phyloP scores from a whole-genome alignment of 768 basidiomycete genomes.

The Russula lepida region DNA sequence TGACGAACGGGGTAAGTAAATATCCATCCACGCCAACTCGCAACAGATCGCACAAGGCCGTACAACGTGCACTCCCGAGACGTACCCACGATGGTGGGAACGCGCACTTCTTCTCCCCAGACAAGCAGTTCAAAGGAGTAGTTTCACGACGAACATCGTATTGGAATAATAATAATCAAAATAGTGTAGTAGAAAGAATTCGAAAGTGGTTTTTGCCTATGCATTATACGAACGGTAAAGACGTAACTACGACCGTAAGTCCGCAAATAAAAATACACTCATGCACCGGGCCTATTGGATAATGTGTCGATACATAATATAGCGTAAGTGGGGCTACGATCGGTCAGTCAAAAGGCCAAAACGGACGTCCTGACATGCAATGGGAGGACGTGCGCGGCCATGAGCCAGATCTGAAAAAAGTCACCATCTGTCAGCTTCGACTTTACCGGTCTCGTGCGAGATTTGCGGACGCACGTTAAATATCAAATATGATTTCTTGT shows the following conservation, averaged over 20 bases:
- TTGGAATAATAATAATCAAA: constrained; percentile 3
- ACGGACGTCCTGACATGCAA: constrained; percentile 19
- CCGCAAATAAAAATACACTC: constrained; percentile 20
- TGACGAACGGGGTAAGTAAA: neutral
- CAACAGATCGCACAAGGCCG: neutral
- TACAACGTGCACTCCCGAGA: neutral
- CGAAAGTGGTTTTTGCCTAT: constrained; percentile 13
- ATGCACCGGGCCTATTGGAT: constrained; percentile 5
- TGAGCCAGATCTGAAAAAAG: constrained; percentile 19
- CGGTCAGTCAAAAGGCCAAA: constrained; percentile 18
- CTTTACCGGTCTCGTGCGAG: constrained; percentile 1
- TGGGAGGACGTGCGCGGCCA: constrained; percentile 19
- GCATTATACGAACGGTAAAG: constrained; percentile 18
- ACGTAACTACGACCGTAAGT: constrained; percentile 9
- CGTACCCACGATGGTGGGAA: neutral
- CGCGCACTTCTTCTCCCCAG: neutral
- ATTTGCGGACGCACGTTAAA: constrained; percentile 23
- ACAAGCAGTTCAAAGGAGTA: neutral
- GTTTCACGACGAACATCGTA: constrained; percentile 14
- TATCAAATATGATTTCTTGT: constrained; percentile 22
- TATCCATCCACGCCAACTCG: neutral
- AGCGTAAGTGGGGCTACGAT: constrained; percentile 11
- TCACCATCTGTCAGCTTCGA: constrained; percentile 12
- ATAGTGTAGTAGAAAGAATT: constrained; percentile 4
- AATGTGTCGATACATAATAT: constrained; percentile 17